Conservation (phyloP, 129 eudicot species). For the Rutidosis leptorrhynchoides region DNA sequence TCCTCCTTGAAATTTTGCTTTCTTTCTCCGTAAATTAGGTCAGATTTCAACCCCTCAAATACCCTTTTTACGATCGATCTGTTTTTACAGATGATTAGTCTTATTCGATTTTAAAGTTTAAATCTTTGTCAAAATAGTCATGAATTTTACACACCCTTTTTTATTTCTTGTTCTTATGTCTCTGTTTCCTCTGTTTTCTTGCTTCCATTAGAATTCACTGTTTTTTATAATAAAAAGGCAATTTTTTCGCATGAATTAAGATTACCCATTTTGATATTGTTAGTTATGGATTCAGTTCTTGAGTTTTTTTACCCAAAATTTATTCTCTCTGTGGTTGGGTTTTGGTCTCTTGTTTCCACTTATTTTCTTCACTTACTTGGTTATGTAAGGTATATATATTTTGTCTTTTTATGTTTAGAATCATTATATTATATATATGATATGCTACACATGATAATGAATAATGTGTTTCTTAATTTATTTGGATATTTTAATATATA, state of each 20-base stretch:
- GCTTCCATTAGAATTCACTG: slow-evolving; percentile 50
- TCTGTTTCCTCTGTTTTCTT: slow-evolving; percentile 46
- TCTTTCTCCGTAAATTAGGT: slow-evolving; percentile 42
- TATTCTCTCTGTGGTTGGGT: slow-evolving; percentile 26
- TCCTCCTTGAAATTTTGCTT: slow-evolving; percentile 20
- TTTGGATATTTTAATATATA: not conserved
- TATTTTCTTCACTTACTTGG: slow-evolving; percentile 48
- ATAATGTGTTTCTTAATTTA: not conserved
- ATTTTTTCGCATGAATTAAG: not conserved
- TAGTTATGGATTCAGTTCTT: slow-evolving; percentile 39
- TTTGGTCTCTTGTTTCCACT: slow-evolving; percentile 38
- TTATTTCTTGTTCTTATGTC: slow-evolving; percentile 21
- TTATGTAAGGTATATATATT: slow-evolving; percentile 48
- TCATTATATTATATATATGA: not conserved
- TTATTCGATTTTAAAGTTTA: slow-evolving; percentile 23
- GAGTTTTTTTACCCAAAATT: slow-evolving; percentile 42
- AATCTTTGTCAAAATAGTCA: slow-evolving; percentile 44
- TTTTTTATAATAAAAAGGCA: slow-evolving; percentile 20
- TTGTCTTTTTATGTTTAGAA: too few species aligned
- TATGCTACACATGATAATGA: not conserved
- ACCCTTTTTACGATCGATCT: slow-evolving; percentile 12
- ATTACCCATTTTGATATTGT: slow-evolving; percentile 31
- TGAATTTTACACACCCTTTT: slow-evolving; percentile 32
- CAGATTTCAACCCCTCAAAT: slow-evolving; percentile 37
- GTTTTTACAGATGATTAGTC: slow-evolving; percentile 51